Percentiles rank a stretch among this genome's conserved stretches.
These are phyloP conservation scores for Xylariaceae sp. DNA, from an alignment of 2,329 filamentous ascomycete genomes.

Conservation along the genomic window DNA sequence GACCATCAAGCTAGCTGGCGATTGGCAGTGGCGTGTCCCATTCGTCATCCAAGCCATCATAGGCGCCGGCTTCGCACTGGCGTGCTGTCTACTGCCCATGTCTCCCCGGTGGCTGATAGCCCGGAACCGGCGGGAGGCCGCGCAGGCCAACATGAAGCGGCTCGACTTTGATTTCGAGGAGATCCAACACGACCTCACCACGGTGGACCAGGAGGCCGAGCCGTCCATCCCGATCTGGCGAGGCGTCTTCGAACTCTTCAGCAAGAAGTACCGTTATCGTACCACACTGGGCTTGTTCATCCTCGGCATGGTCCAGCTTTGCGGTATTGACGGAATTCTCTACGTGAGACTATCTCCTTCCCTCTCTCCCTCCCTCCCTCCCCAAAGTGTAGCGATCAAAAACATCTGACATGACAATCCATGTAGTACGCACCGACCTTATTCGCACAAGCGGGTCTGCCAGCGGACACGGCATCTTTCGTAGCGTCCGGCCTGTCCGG, in stretches of 20 bases:
- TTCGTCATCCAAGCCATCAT: constrained; percentile 44
- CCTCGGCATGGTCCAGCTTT: constrained; percentile 54
- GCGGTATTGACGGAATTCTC: constrained; percentile 57
- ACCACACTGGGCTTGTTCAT: constrained; percentile 41
- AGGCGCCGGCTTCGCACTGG: constrained; percentile 34
- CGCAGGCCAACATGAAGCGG: constrained; percentile 35
- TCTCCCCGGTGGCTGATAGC: constrained; percentile 53
- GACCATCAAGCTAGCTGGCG: constrained; percentile 39
- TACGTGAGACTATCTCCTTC: constrained; percentile 43
- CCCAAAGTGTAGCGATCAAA: not conserved
- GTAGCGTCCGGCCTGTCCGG: constrained; percentile 57
- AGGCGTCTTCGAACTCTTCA: constrained; percentile 31
- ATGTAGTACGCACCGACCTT: constrained; percentile 56
- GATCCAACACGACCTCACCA: constrained; percentile 43
- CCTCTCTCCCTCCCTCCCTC: too few species aligned
- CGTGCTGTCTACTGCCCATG: constrained; percentile 43
- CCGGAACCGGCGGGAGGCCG: constrained; percentile 42
- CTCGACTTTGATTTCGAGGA: constrained; percentile 41
- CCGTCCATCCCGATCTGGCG: constrained; percentile 30
- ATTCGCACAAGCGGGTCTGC: constrained; percentile 54
- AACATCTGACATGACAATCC: too few species aligned
- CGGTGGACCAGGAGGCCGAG: constrained; percentile 22
- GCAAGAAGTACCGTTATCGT: constrained; percentile 36
- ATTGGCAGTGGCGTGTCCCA: constrained; percentile 51
- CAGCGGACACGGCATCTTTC: constrained; percentile 48